These are phyloP conservation scores for Gaeumannomyces sp. DNA, from an alignment of 2,329 filamentous ascomycete species.

Conservation along the genomic window DNA sequence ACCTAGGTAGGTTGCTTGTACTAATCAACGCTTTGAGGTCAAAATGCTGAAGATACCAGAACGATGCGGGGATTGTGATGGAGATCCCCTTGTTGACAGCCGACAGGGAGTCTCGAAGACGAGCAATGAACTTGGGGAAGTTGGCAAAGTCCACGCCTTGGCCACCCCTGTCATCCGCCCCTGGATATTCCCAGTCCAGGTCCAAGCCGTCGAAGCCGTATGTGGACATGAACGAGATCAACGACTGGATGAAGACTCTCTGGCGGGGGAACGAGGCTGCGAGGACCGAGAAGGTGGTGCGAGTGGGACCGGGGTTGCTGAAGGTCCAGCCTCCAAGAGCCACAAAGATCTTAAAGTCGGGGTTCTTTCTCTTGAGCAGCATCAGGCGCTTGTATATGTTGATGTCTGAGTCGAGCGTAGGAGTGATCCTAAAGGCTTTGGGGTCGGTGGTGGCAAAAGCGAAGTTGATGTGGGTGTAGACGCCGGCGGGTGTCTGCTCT, in stretches of 20 bases:
- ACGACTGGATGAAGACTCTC: constrained; percentile 16
- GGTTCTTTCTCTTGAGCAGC: constrained; percentile 22
- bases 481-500: constrained; percentile 19
- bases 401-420: constrained; percentile 9
- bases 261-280: constrained; percentile 13
- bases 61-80: constrained; percentile 4
- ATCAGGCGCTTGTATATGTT: constrained; percentile 24
- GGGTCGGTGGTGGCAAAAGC: constrained; percentile 31
- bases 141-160: constrained; percentile 1
- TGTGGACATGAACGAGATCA: constrained; percentile 15
- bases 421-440: constrained; percentile 18
- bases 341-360: constrained; percentile 29
- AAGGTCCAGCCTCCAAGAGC: constrained; percentile 36
- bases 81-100: background rate
- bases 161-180: constrained; percentile 10
- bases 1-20: too few relatives aligned
- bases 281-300: constrained; percentile 23
- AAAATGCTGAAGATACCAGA: constrained; percentile 10
- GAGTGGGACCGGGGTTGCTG: constrained; percentile 26
- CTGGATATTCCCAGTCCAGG: constrained; percentile 16
- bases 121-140: constrained; percentile 1
- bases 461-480: constrained; percentile 28
- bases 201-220: constrained; percentile 15
- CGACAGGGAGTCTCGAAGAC: background rate
- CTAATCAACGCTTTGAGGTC: background rate